Percentiles rank a stretch among this genome's conserved stretches.
These are phyloP conservation scores for Pichia inconspicua DNA, from an alignment of 1,139 yeast species.

Conservation along the genomic window DNA sequence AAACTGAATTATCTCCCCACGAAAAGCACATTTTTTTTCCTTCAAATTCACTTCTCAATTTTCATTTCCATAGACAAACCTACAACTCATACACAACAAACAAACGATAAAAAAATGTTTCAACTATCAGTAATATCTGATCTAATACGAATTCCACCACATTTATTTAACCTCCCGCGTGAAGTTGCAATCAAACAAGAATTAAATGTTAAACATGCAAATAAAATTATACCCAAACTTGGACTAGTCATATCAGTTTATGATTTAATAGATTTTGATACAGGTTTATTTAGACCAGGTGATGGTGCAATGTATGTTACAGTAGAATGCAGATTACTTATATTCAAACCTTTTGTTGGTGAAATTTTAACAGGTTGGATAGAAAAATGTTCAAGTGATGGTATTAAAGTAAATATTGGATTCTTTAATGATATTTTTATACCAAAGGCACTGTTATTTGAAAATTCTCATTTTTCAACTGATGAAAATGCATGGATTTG, in stretches of 20 bases:
- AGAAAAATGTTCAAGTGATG: slow-evolving; percentile 77
- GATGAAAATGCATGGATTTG: slow-evolving; percentile 95
- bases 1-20: too few relatives aligned
- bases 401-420: slow-evolving; percentile 74
- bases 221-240: slow-evolving; percentile 70
- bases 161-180: slow-evolving; percentile 65
- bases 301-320: slow-evolving; percentile 86
- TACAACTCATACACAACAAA: not conserved
- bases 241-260: slow-evolving; percentile 82
- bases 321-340: slow-evolving; percentile 64
- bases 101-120: slow-evolving; percentile 48
- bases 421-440: slow-evolving; percentile 89
- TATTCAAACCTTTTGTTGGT: slow-evolving; percentile 91
- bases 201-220: slow-evolving; percentile 75
- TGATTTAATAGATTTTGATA: slow-evolving; percentile 74
- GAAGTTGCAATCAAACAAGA: slow-evolving; percentile 70
- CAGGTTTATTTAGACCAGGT: slow-evolving; percentile 89
- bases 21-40: not conserved
- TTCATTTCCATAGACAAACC: not conserved
- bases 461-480: slow-evolving; percentile 59
- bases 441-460: slow-evolving; percentile 75
- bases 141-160: slow-evolving; percentile 82
- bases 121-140: slow-evolving; percentile 74
- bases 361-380: slow-evolving; percentile 94
- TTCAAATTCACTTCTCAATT: not conserved